These are phyloP conservation scores for Dipodascus albidus DNA, from an alignment of 805 yeast genomes.

Conservation along the genomic window DNA sequence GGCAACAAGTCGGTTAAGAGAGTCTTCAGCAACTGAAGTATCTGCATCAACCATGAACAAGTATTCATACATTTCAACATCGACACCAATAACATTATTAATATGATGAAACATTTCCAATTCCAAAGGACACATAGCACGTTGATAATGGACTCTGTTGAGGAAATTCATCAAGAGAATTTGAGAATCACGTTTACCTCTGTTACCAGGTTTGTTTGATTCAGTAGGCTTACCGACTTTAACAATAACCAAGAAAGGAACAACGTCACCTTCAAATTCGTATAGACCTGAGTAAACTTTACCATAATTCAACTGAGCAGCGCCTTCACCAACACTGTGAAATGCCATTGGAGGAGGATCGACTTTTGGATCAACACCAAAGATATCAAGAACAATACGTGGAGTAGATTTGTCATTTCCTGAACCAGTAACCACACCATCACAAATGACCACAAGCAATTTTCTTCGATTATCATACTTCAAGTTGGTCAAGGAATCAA, in stretches of 20 bases:
- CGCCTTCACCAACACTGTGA: constrained; percentile 50
- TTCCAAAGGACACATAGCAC: constrained; percentile 49
- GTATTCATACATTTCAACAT: constrained; percentile 48
- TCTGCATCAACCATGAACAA: constrained; percentile 55
- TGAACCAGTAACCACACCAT: constrained; percentile 48
- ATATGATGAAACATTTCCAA: constrained; percentile 41
- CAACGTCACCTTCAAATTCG: constrained; percentile 41
- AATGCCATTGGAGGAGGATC: constrained; percentile 43
- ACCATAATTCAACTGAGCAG: constrained; percentile 48
- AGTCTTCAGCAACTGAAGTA: constrained; percentile 41
- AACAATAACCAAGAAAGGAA: constrained; percentile 42
- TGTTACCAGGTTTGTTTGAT: constrained; percentile 41
- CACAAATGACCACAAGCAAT: constrained; percentile 44
- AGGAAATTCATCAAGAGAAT: constrained; percentile 45
- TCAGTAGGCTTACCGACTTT: constrained; percentile 49
- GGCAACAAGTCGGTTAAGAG: constrained; percentile 44
- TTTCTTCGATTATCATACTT: constrained; percentile 48
- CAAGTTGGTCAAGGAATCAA: constrained; percentile 46
- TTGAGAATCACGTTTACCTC: constrained; percentile 59
- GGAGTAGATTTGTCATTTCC: constrained; percentile 50
- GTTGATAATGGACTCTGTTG: constrained; percentile 46
- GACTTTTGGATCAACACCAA: constrained; percentile 35
- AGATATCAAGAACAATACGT: constrained; percentile 36
- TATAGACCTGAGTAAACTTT: constrained; percentile 53
- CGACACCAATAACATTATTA: constrained; percentile 47